Evolutionary conservation across 176 grass and related monocot species (phyloP).

Genomic region (Carex myosuroides): DNA sequence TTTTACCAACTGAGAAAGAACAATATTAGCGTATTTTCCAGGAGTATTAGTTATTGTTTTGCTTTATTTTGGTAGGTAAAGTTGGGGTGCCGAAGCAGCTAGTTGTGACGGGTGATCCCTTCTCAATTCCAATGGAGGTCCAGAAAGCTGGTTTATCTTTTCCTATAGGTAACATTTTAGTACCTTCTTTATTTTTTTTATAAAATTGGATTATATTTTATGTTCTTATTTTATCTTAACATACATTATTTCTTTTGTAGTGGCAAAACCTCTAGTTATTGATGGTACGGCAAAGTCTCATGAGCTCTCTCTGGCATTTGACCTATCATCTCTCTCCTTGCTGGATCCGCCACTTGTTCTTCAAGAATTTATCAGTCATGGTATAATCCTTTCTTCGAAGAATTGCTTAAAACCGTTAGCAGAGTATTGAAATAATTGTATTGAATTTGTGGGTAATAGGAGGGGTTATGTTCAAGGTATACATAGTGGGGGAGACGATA

Average conservation of each 20-base stretch:
- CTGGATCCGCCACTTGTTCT: conserved; percentile 88
- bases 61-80: conserved; percentile 56
- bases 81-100: conserved; percentile 81
- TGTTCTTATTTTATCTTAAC: not conserved
- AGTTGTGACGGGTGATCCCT: conserved; percentile 73
- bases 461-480: conserved; percentile 89
- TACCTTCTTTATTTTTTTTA: not conserved
- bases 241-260: conserved; percentile 33
- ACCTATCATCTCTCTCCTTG: conserved; percentile 53
- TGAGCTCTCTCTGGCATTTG: conserved; percentile 75
- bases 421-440: not conserved
- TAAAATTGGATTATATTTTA: not conserved
- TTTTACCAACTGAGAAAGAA: not conserved
- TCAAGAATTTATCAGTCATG: conserved; percentile 95
- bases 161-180: conserved; percentile 54
- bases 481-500: conserved; percentile 78
- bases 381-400: conserved; percentile 27
- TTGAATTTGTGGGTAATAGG: conserved; percentile 37
- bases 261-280: conserved; percentile 81
- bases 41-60: conserved; percentile 6
- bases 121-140: conserved; percentile 74
- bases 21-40: not conserved
- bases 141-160: conserved; percentile 64
- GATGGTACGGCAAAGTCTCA: conserved; percentile 92
- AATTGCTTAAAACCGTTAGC: not conserved